phyloP scores from a whole-genome alignment of 768 basidiomycete genomes.

The Tulasnella sp. region DNA sequence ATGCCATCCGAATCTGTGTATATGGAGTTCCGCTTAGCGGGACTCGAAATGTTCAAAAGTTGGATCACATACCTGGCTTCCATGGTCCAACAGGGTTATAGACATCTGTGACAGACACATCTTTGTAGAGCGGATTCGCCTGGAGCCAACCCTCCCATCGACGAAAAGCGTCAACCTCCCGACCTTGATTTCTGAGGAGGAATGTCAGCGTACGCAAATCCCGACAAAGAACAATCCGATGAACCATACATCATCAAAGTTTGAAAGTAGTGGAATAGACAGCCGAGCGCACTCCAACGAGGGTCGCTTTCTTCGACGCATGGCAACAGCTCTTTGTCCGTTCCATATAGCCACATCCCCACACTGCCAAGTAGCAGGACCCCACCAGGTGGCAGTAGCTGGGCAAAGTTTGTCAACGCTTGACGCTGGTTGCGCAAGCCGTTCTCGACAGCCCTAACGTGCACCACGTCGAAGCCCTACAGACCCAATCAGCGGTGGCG shows the following conservation, averaged over 20 bases:
- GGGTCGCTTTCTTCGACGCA: constrained; percentile 3
- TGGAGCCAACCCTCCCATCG: constrained; percentile 5
- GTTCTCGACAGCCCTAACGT: constrained; percentile 9
- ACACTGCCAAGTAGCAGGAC: not conserved
- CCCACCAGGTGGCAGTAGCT: not conserved
- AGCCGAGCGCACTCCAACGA: not conserved
- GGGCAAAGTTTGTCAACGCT: not conserved
- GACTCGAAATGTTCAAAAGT: not conserved
- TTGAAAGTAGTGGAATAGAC: not conserved
- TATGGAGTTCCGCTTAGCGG: not conserved
- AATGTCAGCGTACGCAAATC: not conserved
- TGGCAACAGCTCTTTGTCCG: not conserved
- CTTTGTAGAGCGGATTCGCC: not conserved
- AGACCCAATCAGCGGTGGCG: not conserved
- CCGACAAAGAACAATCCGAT: not conserved
- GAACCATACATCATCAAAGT: not conserved
- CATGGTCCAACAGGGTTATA: not conserved
- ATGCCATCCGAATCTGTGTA: not conserved
- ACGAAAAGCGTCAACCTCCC: constrained; percentile 6
- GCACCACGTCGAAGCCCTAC: not conserved
- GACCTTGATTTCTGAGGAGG: not conserved
- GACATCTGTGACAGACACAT: not conserved
- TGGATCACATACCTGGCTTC: not conserved
- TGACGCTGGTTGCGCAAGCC: not conserved
- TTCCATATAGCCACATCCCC: not conserved